Conservation (phyloP, 140 eudicot species). For the Artemisia princeps region DNA sequence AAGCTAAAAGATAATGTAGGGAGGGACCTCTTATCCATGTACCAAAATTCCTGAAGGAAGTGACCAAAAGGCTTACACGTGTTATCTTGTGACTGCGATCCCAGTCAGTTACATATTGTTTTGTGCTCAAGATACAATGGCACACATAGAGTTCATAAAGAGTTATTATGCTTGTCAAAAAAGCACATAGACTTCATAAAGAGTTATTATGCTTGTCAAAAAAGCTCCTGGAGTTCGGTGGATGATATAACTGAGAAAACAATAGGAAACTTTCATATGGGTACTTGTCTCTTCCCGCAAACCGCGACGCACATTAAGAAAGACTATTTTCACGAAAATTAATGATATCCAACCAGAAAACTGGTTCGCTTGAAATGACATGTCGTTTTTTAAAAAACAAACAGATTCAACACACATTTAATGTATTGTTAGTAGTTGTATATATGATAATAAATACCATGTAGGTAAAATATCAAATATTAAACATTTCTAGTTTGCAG, state of each 20-base stretch:
- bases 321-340: no score
- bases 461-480: neutral
- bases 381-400: neutral
- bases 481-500: neutral
- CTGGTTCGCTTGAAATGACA: neutral
- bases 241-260: conserved; percentile 10
- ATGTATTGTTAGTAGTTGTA: neutral
- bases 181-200: conserved; percentile 17
- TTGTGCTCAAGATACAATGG: conserved; percentile 31
- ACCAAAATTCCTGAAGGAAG: conserved; percentile 18
- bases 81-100: conserved; percentile 26
- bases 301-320: neutral
- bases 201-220: conserved; percentile 20
- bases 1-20: conserved; percentile 27
- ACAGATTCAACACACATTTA: neutral
- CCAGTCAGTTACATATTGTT: conserved; percentile 33
- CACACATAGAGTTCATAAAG: neutral
- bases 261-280: neutral
- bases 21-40: conserved; percentile 25
- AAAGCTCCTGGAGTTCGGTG: conserved; percentile 19
- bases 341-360: conserved; percentile 16
- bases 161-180: no score
- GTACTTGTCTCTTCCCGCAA: neutral
- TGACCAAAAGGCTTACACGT: conserved; percentile 27
- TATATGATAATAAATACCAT: neutral